Evolutionary conservation across 371 early-diverging fungal genomes (phyloP).

Genomic region (Apophysomyces elegans): DNA sequence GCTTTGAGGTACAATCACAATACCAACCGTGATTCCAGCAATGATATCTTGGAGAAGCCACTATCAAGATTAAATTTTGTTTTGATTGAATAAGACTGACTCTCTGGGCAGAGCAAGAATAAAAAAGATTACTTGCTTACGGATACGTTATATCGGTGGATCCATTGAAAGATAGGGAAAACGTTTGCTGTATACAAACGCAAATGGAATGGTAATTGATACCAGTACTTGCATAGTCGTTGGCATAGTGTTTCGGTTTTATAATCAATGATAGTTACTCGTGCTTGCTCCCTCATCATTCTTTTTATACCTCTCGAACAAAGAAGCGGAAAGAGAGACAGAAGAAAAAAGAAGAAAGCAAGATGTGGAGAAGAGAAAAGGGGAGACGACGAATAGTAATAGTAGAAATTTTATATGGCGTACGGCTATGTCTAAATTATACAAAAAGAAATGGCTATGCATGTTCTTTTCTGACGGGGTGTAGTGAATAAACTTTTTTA

Average conservation of each 20-base stretch:
- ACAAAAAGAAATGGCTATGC: neutral
- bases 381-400: neutral
- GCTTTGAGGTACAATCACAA: constrained; percentile 86
- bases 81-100: neutral
- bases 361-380: constrained; percentile 9
- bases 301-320: neutral
- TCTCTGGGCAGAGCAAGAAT: neutral
- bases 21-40: constrained; percentile 87
- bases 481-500: neutral
- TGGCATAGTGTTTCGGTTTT: constrained; percentile 15
- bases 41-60: constrained; percentile 88
- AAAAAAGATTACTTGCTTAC: constrained; percentile 17
- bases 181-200: constrained; percentile 14
- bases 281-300: neutral
- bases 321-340: neutral
- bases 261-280: constrained; percentile 16
- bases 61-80: constrained; percentile 8
- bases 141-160: constrained; percentile 33
- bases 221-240: constrained; percentile 4
- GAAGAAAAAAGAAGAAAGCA: neutral
- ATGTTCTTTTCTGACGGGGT: constrained; percentile 5
- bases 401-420: neutral
- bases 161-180: constrained; percentile 35
- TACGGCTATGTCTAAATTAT: neutral
- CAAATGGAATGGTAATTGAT: constrained; percentile 5